These are phyloP conservation scores for Leucoagaricus sp. DNA, from an alignment of 1,284 basidiomycete species.

Conservation along the genomic window DNA sequence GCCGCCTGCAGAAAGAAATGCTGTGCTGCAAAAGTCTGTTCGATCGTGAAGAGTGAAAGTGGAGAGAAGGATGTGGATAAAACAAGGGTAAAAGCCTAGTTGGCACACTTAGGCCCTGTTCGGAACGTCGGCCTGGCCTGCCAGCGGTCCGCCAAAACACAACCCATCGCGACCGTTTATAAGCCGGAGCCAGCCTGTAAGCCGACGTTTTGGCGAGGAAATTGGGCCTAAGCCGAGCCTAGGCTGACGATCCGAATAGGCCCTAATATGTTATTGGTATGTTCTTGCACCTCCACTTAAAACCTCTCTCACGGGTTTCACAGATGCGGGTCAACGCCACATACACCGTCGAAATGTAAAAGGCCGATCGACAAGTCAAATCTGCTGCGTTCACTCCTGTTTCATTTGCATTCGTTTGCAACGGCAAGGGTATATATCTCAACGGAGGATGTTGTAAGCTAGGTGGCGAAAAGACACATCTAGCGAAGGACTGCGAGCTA, in stretches of 20 bases:
- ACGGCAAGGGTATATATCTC: constrained; percentile 81
- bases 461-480: constrained; percentile 82
- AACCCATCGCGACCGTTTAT: no score
- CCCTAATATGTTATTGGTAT: constrained; percentile 88
- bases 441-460: constrained; percentile 91
- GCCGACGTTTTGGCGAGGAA: no score
- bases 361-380: constrained; percentile 63
- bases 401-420: constrained; percentile 92
- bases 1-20: constrained; percentile 88
- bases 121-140: no score
- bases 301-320: not conserved
- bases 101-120: no score
- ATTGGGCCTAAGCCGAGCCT: no score
- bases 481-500: constrained; percentile 82
- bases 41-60: constrained; percentile 39
- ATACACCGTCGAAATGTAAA: constrained; percentile 79
- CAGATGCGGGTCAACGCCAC: constrained; percentile 83
- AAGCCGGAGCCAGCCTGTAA: no score
- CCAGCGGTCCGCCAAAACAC: no score
- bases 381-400: constrained; percentile 87
- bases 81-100: constrained; percentile 39
- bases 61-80: constrained; percentile 18
- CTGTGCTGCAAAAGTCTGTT: constrained; percentile 85
- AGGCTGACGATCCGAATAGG: no score
- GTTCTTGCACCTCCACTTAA: constrained; percentile 21